phyloP scores from a whole-genome alignment of 2,329 filamentous ascomycete species.

The Penicillium sp. region DNA sequence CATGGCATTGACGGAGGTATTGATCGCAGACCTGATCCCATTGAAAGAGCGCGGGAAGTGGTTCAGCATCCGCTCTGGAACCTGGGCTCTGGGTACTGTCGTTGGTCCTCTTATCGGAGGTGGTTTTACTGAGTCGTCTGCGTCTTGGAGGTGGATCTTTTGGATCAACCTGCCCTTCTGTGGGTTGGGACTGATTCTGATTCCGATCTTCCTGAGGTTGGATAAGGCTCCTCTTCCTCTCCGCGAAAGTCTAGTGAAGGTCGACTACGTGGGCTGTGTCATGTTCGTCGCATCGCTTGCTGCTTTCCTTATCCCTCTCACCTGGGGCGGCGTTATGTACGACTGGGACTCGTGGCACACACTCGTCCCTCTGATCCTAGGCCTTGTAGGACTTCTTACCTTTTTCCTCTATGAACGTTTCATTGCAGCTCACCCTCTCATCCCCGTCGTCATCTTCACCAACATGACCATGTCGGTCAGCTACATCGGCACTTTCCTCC shows the following conservation, averaged over 20 bases:
- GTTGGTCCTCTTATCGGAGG: too few relatives aligned
- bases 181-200: constrained; percentile 20
- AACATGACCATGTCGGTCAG: constrained; percentile 39
- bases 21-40: too few relatives aligned
- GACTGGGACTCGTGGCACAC: constrained; percentile 31
- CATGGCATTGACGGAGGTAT: too few relatives aligned
- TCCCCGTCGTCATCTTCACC: constrained; percentile 46
- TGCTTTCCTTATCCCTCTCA: constrained; percentile 31
- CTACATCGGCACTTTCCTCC: constrained; percentile 40
- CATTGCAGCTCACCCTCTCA: constrained; percentile 20
- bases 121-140: constrained; percentile 10
- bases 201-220: constrained; percentile 11
- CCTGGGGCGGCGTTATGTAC: constrained; percentile 30
- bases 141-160: constrained; percentile 32
- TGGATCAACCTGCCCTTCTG: constrained; percentile 31
- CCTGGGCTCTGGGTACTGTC: too few relatives aligned
- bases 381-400: constrained; percentile 3
- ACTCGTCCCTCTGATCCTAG: constrained; percentile 30
- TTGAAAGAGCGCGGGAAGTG: too few relatives aligned
- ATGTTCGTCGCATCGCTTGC: constrained; percentile 16
- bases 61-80: too few relatives aligned
- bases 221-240: too few relatives aligned
- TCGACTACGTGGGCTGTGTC: too few relatives aligned
- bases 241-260: too few relatives aligned
- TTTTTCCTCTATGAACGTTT: constrained; percentile 21